These are phyloP conservation scores for Gymnopus androsaceus DNA, from an alignment of 1,284 basidiomycete species.

Conservation along the genomic window DNA sequence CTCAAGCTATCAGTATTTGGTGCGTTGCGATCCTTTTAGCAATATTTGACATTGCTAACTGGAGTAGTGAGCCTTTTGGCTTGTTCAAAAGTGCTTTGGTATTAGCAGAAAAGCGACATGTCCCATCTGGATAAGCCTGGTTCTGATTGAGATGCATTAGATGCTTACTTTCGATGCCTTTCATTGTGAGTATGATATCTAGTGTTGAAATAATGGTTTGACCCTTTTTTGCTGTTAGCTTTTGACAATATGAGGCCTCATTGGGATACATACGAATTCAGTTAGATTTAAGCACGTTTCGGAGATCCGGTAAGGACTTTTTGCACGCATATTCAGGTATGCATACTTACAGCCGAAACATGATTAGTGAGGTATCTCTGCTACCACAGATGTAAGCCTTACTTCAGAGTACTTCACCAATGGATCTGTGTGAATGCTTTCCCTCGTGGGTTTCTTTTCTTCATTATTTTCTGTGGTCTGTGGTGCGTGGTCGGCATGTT, in stretches of 20 bases:
- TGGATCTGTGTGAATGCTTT: slow-evolving; percentile 14
- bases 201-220: neutral
- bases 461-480: slow-evolving; percentile 78
- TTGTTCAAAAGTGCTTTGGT: slow-evolving; percentile 71
- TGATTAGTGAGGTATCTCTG: slow-evolving; percentile 84
- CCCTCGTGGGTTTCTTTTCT: slow-evolving; percentile 67
- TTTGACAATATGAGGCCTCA: slow-evolving; percentile 74
- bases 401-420: slow-evolving; percentile 16
- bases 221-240: slow-evolving; percentile 39
- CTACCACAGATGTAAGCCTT: slow-evolving; percentile 62
- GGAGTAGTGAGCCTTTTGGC: slow-evolving; percentile 65
- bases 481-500: too few relatives aligned
- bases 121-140: neutral
- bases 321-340: neutral
- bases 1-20: slow-evolving; percentile 79
- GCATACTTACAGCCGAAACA: slow-evolving; percentile 84
- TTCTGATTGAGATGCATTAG: slow-evolving; percentile 32
- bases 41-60: neutral
- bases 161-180: slow-evolving; percentile 75
- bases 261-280: slow-evolving; percentile 71
- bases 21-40: slow-evolving; percentile 34
- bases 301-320: slow-evolving; percentile 66
- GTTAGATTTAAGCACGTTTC: slow-evolving; percentile 83
- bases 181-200: slow-evolving; percentile 41
- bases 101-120: slow-evolving; percentile 71